Percentiles rank a stretch among this genome's conserved stretches.
phyloP scores from a whole-genome alignment of 257 asterid genomes.

The Jasminum sambac region DNA sequence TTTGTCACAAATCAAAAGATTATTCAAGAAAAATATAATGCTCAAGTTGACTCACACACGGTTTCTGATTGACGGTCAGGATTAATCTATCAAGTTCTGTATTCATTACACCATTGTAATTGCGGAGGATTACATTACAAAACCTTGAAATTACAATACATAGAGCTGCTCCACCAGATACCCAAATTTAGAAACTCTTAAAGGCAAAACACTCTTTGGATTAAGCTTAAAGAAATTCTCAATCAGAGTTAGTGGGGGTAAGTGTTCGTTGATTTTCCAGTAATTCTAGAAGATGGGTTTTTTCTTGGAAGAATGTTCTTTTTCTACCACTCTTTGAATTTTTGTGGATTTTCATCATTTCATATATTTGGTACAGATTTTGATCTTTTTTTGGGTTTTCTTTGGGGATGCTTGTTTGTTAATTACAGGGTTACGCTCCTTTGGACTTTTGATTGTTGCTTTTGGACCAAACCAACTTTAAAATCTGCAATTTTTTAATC shows the following conservation, averaged over 20 bases:
- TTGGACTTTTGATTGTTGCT: slow-evolving; percentile 37
- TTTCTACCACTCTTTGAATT: slow-evolving; percentile 32
- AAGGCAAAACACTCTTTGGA: slow-evolving; percentile 8
- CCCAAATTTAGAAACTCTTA: not conserved
- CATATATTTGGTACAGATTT: slow-evolving; percentile 15
- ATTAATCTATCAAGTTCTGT: not conserved
- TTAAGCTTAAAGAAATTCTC: slow-evolving; percentile 30
- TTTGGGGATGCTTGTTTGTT: slow-evolving; percentile 23
- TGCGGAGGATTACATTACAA: no score
- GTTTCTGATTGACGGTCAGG: not conserved
- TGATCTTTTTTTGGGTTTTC: slow-evolving; percentile 9
- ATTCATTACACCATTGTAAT: not conserved
- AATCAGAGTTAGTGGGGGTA: slow-evolving; percentile 27
- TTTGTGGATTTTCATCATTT: slow-evolving; percentile 16
- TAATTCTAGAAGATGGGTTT: slow-evolving; percentile 25
- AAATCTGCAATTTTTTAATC: slow-evolving; percentile 24
- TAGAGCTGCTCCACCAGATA: not conserved
- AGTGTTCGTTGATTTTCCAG: slow-evolving; percentile 28
- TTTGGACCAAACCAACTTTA: slow-evolving; percentile 43
- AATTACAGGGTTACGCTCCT: slow-evolving; percentile 24
- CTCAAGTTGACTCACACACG: not conserved
- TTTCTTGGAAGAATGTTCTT: slow-evolving; percentile 30
- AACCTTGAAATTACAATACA: not conserved
- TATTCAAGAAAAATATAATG: not conserved
- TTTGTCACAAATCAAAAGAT: not conserved